A percentile compares a stretch with the other conserved stretches of the same genome.
These are phyloP conservation scores for Lipomyces spencermartinsiae DNA, from an alignment of 805 yeast genomes.

Conservation along the genomic window DNA sequence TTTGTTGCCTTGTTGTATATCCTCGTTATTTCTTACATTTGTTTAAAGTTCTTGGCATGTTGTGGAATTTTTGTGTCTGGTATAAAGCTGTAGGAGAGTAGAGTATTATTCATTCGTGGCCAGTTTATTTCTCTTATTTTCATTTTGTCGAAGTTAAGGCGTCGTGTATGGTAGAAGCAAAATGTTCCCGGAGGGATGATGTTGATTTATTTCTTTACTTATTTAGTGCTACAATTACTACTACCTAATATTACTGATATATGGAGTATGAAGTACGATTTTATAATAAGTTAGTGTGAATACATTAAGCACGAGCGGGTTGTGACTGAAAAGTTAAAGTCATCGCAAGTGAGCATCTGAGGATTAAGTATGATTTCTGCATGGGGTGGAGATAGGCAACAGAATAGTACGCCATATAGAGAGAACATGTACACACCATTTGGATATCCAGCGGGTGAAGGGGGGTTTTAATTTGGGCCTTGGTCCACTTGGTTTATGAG, in stretches of 20 bases:
- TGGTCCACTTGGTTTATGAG: too few relatives aligned
- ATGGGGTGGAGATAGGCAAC: too few relatives aligned
- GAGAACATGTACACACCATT: too few relatives aligned
- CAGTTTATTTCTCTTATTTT: neutral
- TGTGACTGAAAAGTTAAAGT: too few relatives aligned
- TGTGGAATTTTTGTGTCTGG: neutral
- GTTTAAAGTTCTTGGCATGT: constrained; percentile 4
- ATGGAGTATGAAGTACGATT: neutral
- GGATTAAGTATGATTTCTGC: too few relatives aligned
- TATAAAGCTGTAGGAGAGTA: neutral
- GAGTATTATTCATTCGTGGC: neutral
- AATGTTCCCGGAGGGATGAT: neutral
- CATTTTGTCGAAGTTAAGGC: neutral
- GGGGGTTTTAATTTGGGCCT: too few relatives aligned
- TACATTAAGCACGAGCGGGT: neutral
- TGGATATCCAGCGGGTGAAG: too few relatives aligned
- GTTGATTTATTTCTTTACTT: neutral
- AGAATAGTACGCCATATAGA: too few relatives aligned
- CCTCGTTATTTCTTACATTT: constrained; percentile 5
- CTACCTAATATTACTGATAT: neutral
- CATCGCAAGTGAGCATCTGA: too few relatives aligned
- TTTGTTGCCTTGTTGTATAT: neutral
- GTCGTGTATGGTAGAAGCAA: constrained; percentile 4
- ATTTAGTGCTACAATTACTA: neutral
- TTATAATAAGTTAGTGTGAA: too few relatives aligned